Conservation (phyloP, 306 rosid genomes). For the Quercus gilva region DNA sequence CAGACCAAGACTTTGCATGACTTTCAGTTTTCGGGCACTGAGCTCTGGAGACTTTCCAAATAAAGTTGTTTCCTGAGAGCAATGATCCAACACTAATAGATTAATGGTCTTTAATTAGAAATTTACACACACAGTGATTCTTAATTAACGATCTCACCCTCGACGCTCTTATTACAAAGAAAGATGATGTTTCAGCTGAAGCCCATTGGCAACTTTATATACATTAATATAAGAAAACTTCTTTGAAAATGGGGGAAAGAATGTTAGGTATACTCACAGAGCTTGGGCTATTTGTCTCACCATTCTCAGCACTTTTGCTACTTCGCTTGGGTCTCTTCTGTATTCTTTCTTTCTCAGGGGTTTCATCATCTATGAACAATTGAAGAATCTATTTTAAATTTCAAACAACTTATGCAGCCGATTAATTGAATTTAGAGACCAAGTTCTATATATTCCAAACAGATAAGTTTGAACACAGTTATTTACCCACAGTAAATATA, state of each 20-base stretch:
- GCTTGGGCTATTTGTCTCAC: slow-evolving; percentile 22
- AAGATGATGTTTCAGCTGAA: neutral
- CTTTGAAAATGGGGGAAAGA: neutral
- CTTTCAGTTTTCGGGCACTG: slow-evolving; percentile 54
- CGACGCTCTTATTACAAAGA: neutral
- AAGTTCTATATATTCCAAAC: too few species aligned
- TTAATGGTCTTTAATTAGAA: neutral
- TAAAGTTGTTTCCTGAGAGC: slow-evolving; percentile 33
- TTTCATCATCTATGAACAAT: neutral
- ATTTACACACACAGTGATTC: neutral
- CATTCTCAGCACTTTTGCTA: neutral
- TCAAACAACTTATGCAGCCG: too few species aligned
- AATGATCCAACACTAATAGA: neutral
- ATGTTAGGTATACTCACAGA: slow-evolving; percentile 26
- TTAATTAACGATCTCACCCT: neutral
- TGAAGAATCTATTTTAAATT: too few species aligned
- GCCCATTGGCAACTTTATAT: neutral
- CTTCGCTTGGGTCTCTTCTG: neutral
- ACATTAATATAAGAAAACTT: neutral
- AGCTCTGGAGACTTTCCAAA: slow-evolving; percentile 40
- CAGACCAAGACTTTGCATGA: slow-evolving; percentile 69
- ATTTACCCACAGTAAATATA: too few species aligned
- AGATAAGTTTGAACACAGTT: too few species aligned
- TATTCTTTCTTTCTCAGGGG: neutral
- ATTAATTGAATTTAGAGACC: too few species aligned